Percentiles rank a stretch among this genome's conserved stretches.
Evolutionary conservation across 2,329 filamentous ascomycete genomes (phyloP).

Genomic region (Ophiostoma sp.): DNA sequence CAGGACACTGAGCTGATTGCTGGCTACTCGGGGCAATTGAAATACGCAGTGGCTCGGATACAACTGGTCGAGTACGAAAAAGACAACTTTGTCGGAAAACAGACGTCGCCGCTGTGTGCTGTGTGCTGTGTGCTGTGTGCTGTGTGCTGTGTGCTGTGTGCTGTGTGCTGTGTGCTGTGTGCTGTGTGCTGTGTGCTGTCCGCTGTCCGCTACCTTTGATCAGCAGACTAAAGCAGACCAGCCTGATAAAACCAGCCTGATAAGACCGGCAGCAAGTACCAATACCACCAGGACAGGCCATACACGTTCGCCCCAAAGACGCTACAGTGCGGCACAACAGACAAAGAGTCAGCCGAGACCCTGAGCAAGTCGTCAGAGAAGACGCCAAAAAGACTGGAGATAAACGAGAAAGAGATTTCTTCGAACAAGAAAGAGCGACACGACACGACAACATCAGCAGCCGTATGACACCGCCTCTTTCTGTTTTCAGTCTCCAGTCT

Average conservation of each 20-base stretch:
- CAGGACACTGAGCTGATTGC: not conserved
- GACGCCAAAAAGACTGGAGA: not conserved
- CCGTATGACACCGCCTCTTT: conserved; percentile 21
- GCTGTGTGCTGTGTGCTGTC: too few species aligned
- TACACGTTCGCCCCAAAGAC: not conserved
- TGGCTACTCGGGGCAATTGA: too few species aligned
- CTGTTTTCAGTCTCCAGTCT: not conserved
- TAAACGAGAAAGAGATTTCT: not conserved
- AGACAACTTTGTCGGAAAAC: too few species aligned
- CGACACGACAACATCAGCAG: not conserved
- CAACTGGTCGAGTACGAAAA: too few species aligned
- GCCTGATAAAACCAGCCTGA: not conserved
- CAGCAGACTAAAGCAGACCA: not conserved
- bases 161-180: too few species aligned
- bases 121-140: too few species aligned
- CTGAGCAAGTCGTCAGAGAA: not conserved
- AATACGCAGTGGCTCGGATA: too few species aligned
- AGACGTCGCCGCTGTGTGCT: too few species aligned
- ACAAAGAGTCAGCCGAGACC: conserved; percentile 1
- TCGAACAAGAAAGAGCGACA: conserved; percentile 1
- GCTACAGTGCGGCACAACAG: conserved; percentile 7
- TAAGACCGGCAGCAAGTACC: not conserved
- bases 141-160: too few species aligned
- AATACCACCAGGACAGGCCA: not conserved
- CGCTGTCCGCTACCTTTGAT: too few species aligned